A percentile compares a stretch with the other conserved stretches of the same genome.
Evolutionary conservation across 805 yeast species (phyloP).

Genomic region (Wickerhamiella shivajii): DNA sequence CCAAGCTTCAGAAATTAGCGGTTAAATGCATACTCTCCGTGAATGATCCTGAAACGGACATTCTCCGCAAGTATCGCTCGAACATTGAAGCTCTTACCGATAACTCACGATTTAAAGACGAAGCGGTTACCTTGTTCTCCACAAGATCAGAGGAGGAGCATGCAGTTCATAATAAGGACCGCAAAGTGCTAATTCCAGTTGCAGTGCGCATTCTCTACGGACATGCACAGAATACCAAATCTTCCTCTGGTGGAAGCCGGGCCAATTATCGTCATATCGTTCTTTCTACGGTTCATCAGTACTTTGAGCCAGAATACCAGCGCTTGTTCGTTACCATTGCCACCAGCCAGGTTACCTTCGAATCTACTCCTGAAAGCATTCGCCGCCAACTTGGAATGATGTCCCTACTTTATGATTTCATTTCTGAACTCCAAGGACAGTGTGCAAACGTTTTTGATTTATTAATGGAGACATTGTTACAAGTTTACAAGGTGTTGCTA

Average conservation of each 20-base stretch:
- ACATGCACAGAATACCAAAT: slow-evolving; percentile 49
- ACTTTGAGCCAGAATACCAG: slow-evolving; percentile 30
- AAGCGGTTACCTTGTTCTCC: slow-evolving; percentile 45
- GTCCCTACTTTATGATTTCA: slow-evolving; percentile 41
- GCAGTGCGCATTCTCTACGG: slow-evolving; percentile 73
- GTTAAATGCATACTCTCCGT: slow-evolving; percentile 53
- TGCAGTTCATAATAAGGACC: slow-evolving; percentile 47
- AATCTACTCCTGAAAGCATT: slow-evolving; percentile 6
- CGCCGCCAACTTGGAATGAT: slow-evolving; percentile 39
- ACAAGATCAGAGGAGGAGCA: slow-evolving; percentile 30
- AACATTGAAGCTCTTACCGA: slow-evolving; percentile 63
- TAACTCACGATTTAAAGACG: slow-evolving; percentile 75
- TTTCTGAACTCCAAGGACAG: slow-evolving; percentile 43
- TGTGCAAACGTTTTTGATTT: slow-evolving; percentile 35
- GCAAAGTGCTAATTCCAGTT: slow-evolving; percentile 47
- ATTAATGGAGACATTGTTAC: slow-evolving; percentile 43
- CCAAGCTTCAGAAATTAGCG: slow-evolving; percentile 57
- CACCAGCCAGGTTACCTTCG: slow-evolving; percentile 35
- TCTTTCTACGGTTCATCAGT: slow-evolving; percentile 24
- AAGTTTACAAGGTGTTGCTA: slow-evolving; percentile 29
- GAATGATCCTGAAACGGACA: slow-evolving; percentile 31
- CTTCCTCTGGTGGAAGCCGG: slow-evolving; percentile 49
- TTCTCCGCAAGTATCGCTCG: slow-evolving; percentile 52
- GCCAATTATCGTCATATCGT: slow-evolving; percentile 44
- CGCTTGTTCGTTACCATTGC: slow-evolving; percentile 49